Base-by-base conservation (phyloP, 345 rosid genomes). In the Durio zibethinus region DNA sequence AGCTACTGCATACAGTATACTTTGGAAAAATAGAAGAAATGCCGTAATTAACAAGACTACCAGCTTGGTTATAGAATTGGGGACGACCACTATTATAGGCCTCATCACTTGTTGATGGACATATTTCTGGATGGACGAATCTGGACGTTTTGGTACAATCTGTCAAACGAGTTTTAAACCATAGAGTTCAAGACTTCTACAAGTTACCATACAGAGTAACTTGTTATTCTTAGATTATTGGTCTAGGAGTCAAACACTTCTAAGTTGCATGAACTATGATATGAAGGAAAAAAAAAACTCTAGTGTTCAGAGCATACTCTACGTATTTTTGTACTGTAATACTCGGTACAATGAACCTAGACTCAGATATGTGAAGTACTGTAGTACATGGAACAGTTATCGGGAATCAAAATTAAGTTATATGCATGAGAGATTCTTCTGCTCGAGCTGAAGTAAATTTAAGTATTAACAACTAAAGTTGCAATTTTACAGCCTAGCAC, bases 401-500 rank as follows among this genome's bases (percentile, higher is more conserved):
- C n/a, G n/a, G 36, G 73, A 43, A 67, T 45, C 38, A 29, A 48
- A 69, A 47, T n/a, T n/a, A n/a, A 57, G 48, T 11, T 3, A 42
- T 70, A 48, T 70, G 42, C 74, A 29, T 48, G 25, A n/a, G 14
- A 48, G 40, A 48, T 70, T 70, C 74, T 47, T 70, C 25, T 3
- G 15, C 42, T 48, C 38, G 38, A 66, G 21, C 18, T 66, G 45
- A 65, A 48, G 53, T 20, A 1, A 18, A 52, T 66, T 47, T 25
- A 25, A 67, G 16, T 21, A 38, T 65, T 38, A 40, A 65, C 72
- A 10, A 66, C 5, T 21, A 31, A 53, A 43, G 38, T 48, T 47
- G 3, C 60, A 61, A n/a, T 15, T 64, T 65, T 72, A 73, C 76
- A 85, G 80, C 83, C 76, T 77, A 45, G 80, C 82, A 76, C 15